Evolutionary conservation across 768 basidiomycete species (phyloP).

Genomic region (Peribolospora kevripleyi): DNA sequence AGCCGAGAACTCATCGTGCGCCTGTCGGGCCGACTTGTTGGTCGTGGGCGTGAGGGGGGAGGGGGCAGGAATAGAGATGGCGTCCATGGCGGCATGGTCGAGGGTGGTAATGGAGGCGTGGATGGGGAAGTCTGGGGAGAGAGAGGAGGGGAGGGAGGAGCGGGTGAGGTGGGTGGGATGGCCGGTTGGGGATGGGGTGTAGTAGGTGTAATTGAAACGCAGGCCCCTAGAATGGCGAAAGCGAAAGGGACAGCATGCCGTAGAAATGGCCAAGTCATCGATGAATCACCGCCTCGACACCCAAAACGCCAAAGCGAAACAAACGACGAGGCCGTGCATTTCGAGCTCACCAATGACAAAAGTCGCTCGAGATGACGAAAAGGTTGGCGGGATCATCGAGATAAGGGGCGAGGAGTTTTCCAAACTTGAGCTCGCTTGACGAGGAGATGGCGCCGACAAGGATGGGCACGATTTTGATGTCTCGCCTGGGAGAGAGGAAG

Average conservation of each 20-base stretch:
- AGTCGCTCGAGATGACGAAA: conserved; percentile 81
- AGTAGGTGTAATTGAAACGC: conserved; percentile 67
- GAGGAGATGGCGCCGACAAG: conserved; percentile 56
- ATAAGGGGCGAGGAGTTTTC: conserved; percentile 52
- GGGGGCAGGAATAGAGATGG: not conserved
- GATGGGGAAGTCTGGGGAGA: conserved; percentile 31
- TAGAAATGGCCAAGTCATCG: no score
- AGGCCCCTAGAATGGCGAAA: conserved; percentile 37
- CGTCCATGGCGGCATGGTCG: conserved; percentile 64
- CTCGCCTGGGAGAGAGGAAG: not conserved
- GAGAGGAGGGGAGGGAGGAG: conserved; percentile 18
- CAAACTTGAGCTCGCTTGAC: conserved; percentile 36
- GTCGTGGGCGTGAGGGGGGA: conserved; percentile 18
- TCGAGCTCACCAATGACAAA: conserved; percentile 69
- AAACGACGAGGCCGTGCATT: not conserved
- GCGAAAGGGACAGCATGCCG: not conserved
- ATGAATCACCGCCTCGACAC: conserved; percentile 8
- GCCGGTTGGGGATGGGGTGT: conserved; percentile 25
- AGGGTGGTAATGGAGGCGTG: conserved; percentile 57
- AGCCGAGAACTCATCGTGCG: conserved; percentile 37
- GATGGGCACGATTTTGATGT: conserved; percentile 69
- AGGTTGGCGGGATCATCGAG: conserved; percentile 54
- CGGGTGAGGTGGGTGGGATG: conserved; percentile 27
- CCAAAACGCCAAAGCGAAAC: not conserved
- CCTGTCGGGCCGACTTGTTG: conserved; percentile 22